Conservation (phyloP, 192 early-diverging fungal species). For the Obelidium mucronatum region DNA sequence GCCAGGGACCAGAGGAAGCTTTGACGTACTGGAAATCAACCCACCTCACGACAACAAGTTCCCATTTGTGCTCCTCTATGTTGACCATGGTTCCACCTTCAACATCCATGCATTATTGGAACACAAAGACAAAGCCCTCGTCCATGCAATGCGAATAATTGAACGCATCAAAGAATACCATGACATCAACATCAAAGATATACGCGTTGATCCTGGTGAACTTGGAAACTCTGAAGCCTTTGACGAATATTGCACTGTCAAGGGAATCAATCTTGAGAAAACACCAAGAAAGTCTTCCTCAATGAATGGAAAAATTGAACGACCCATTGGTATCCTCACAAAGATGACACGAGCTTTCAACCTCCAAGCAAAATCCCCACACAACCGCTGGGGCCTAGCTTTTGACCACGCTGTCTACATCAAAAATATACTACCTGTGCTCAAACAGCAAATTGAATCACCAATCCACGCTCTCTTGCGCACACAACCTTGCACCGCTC, state of each 20-base stretch:
- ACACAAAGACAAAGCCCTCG: slow-evolving; percentile 7
- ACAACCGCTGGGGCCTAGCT: background rate
- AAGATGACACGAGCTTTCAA: background rate
- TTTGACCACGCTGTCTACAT: background rate
- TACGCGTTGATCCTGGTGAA: background rate
- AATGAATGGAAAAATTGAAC: background rate
- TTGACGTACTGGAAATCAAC: background rate
- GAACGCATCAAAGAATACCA: background rate
- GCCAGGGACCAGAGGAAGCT: background rate
- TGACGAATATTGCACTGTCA: background rate
- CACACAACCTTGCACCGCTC: background rate
- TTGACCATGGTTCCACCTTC: background rate
- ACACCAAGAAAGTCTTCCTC: background rate
- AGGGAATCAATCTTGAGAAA: background rate
- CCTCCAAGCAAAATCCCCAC: background rate
- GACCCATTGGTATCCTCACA: background rate
- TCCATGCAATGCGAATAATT: background rate
- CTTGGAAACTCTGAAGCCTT: background rate
- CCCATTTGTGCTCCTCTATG: background rate
- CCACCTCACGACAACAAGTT: background rate
- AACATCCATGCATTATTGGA: background rate
- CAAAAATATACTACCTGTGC: background rate
- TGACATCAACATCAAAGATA: background rate
- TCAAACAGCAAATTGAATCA: background rate
- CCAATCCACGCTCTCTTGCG: background rate